Evolutionary conservation across 1,284 basidiomycete genomes (phyloP), one percentile per base, ranked within the genome.

Genomic region (Cryptococcus sp.): DNA sequence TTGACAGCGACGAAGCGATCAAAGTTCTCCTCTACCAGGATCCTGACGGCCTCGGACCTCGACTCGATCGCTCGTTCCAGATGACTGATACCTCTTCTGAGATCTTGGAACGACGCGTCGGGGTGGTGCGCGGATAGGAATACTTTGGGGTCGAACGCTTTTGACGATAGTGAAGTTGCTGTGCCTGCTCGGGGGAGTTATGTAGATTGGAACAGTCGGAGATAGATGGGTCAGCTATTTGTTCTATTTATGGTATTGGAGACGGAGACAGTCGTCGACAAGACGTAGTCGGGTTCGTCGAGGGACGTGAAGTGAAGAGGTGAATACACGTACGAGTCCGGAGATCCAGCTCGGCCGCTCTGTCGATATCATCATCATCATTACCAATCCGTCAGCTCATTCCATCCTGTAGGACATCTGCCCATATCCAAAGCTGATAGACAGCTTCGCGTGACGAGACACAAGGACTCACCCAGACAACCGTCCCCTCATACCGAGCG

Each of bases 1-100:
- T 99, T 99, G 61, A 99, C 95, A 4, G 92, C 90, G 13, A 99
- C 95, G 72, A 99, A 99, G 23, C 93, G 84, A 80, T 99, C 94
- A 80, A 99, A 98, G 79, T 98, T 97, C 70, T 97, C 92, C 78
- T 98, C 93, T 22, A 99, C 96, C 45, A 99, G 83, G 23, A 96
- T 87, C 52, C 93, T 85, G 60, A 99, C 88, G 23, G 94, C 95
- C 69, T 95, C 92, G 1, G 91, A 93, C 38, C 94, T 85, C 3
- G 88, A 85, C 70, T 96, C 93, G 61, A 96, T 87, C 17, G 90
- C 88, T 20, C 85, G 79, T 60, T 86, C 85, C 6, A 94, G 82
- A 60, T 87, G 84, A 0, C 82, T 74, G 39, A 92, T 89, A 1
- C 92, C 93, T 11, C 82, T 81, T 7, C 86, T 83, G 39, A 97